phyloP scores from a whole-genome alignment of 2,329 filamentous ascomycete genomes.

The Paracamarosporium sp. region DNA sequence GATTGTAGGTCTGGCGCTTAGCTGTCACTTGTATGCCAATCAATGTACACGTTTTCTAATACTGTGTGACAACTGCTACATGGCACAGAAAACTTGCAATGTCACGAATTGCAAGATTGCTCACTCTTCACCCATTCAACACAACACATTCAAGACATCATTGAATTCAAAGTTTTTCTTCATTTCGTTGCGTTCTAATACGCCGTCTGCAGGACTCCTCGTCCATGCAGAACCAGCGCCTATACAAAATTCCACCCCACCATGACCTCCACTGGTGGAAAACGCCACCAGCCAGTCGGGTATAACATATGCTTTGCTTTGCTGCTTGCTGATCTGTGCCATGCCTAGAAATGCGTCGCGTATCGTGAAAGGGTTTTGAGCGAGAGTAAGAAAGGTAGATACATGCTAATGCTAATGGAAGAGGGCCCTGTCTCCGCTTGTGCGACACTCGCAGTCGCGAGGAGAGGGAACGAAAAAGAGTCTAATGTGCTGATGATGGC shows the following conservation, averaged over 20 bases:
- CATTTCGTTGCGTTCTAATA: not conserved
- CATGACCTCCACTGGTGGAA: no score
- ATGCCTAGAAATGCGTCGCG: conserved; percentile 11
- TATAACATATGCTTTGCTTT: conserved; percentile 17
- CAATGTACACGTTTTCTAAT: no score
- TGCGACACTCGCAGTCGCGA: not conserved
- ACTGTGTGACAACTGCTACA: no score
- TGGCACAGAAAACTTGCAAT: no score
- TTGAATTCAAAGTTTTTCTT: not conserved
- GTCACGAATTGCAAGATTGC: no score
- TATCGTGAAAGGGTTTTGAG: conserved; percentile 4
- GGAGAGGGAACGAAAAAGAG: conserved; percentile 26
- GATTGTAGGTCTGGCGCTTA: no score
- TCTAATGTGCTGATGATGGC: conserved; percentile 7
- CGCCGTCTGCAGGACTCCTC: not conserved
- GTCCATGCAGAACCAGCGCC: not conserved
- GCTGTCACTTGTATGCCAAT: no score
- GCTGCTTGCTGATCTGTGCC: conserved; percentile 10
- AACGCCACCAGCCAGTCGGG: conserved; percentile 2
- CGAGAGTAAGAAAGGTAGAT: conserved; percentile 20
- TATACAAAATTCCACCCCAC: not conserved
- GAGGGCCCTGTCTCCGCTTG: conserved; percentile 12
- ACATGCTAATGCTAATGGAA: conserved; percentile 25
- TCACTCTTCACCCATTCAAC: no score
- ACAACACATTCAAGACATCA: no score